phyloP scores from a whole-genome alignment of 805 yeast genomes.

The Saccharomycopsis vini region DNA sequence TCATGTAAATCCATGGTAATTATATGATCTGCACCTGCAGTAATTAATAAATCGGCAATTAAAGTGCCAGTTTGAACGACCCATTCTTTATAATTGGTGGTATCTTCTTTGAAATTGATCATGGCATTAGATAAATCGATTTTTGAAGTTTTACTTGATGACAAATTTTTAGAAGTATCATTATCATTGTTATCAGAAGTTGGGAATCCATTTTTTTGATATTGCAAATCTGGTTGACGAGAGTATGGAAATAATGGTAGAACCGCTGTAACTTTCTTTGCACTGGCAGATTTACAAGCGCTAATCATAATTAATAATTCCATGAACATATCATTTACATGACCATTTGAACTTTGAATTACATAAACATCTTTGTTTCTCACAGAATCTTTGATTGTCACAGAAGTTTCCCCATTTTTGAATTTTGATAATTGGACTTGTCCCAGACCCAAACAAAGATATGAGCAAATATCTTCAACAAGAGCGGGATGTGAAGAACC shows the following conservation, averaged over 20 bases:
- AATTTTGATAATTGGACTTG: constrained; percentile 54
- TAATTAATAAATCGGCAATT: constrained; percentile 75
- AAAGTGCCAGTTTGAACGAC: constrained; percentile 91
- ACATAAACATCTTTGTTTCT: constrained; percentile 94
- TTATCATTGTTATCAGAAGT: background rate
- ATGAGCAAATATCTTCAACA: constrained; percentile 65
- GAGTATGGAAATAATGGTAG: constrained; percentile 92
- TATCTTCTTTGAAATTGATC: constrained; percentile 28
- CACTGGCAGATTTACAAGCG: constrained; percentile 91
- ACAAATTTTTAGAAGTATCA: too few species aligned
- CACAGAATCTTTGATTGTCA: constrained; percentile 78
- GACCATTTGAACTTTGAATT: constrained; percentile 77
- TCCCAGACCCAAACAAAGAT: constrained; percentile 67
- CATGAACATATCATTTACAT: constrained; percentile 79
- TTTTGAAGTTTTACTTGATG: too few species aligned
- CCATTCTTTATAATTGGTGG: constrained; percentile 84
- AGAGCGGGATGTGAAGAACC: constrained; percentile 85
- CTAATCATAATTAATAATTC: constrained; percentile 76
- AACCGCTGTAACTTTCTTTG: constrained; percentile 81
- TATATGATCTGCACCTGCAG: constrained; percentile 94
- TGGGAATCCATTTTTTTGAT: constrained; percentile 30
- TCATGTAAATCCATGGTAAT: constrained; percentile 98
- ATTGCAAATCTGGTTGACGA: constrained; percentile 91
- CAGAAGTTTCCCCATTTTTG: constrained; percentile 91
- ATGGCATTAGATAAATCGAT: too few species aligned